A percentile compares a stretch with the other conserved stretches of the same genome.
These are phyloP conservation scores for Aspergillus bertholletiae DNA, from an alignment of 495 filamentous ascomycete genomes.

Conservation along the genomic window DNA sequence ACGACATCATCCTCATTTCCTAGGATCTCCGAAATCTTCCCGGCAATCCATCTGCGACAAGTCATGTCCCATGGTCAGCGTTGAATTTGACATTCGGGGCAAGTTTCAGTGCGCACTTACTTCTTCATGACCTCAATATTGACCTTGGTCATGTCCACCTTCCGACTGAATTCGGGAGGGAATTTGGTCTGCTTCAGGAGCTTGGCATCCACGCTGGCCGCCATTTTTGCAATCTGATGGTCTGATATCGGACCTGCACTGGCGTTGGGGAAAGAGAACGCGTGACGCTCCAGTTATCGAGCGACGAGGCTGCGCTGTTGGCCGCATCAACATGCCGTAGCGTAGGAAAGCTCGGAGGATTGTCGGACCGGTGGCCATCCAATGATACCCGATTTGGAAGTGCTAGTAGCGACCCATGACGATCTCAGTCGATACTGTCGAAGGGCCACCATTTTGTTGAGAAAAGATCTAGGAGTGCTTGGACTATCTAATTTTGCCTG, in stretches of 20 bases:
- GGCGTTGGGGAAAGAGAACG: background rate
- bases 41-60: slow-evolving; percentile 80
- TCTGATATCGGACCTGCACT: background rate
- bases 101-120: slow-evolving; percentile 43
- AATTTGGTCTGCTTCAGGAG: slow-evolving; percentile 88
- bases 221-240: slow-evolving; percentile 48
- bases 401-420: background rate
- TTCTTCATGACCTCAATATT: slow-evolving; percentile 97
- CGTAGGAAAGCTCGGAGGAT: background rate
- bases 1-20: slow-evolving; percentile 92
- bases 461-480: no score
- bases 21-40: slow-evolving; percentile 79
- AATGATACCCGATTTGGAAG: slow-evolving; percentile 16
- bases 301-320: slow-evolving; percentile 11
- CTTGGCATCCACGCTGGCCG: slow-evolving; percentile 77
- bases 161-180: slow-evolving; percentile 86
- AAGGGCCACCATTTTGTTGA: background rate
- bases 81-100: slow-evolving; percentile 6
- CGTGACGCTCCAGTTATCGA: slow-evolving; percentile 7
- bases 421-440: background rate
- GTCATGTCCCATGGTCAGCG: slow-evolving; percentile 6
- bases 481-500: no score
- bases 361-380: slow-evolving; percentile 15
- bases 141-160: slow-evolving; percentile 96
- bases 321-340: slow-evolving; percentile 8